Base-by-base conservation (phyloP, 345 rosid genomes). In the Citrus reticulata region DNA sequence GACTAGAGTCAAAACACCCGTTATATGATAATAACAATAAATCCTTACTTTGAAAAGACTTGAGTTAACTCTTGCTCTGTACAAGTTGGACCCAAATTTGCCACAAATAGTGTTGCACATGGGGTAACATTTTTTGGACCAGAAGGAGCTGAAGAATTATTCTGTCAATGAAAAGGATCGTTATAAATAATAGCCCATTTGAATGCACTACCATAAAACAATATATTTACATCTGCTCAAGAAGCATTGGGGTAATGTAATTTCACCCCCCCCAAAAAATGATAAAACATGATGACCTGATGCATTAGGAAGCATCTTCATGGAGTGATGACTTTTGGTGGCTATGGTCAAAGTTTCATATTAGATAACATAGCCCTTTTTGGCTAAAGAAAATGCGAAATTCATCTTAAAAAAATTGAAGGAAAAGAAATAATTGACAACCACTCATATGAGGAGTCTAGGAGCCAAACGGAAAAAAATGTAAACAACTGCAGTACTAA, bases 81-180 rank as follows among this genome's bases (percentile, higher is more conserved):
- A 81, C 97, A 92, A 68, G 77, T 86, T 71, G 95, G 90, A 66
- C 99, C 99, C 74, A 93, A 84, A 77, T 87, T 93, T 67, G 98
- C 95, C 60, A 93, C 92, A 74, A 95, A 95, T 68, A 95, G 87
- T 63, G 99, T 93, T 57, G 97, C 98, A 78, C 98, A 95, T n/a
- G 96, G 93, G 54, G 86, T n/a, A 49, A 61, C 69, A 17, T 22
- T 49, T 80, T 78, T 75, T 57, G 72, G 17, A 49, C 22, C 42
- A 59, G 9, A 2, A 46, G 51, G 17, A 84, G 83, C 93, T 42
- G 88, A 81, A 80, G 87, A 88, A 73, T 82, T 81, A 68, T 34
- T 85, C 93, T 91, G 90, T 77, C 79, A 78, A 40, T 35, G n/a
- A 54, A 69, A 76, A 80, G 61, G 64, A 35, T 46, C 76, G 46